phyloP scores from a whole-genome alignment of 2,329 filamentous ascomycete species.

The Verticillium nonalfalfae region DNA sequence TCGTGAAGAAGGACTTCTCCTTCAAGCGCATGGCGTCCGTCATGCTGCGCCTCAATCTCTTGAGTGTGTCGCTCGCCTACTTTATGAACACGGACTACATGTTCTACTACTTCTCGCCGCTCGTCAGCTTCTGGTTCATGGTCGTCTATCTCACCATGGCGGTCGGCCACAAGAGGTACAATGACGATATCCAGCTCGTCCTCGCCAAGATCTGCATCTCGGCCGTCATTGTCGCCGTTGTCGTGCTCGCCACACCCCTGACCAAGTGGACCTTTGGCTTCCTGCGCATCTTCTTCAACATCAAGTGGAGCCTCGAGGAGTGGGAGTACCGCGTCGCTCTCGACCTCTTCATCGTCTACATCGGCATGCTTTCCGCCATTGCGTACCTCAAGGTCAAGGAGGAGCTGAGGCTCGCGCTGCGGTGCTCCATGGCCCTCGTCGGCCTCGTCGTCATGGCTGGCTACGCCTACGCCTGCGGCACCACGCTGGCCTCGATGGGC shows the following conservation, averaged over 20 bases:
- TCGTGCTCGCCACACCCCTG: constrained; percentile 26
- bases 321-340: constrained; percentile 43
- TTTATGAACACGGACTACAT: constrained; percentile 46
- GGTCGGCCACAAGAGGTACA: constrained; percentile 27
- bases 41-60: constrained; percentile 49
- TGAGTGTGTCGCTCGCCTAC: constrained; percentile 45
- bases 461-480: not conserved
- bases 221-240: constrained; percentile 26
- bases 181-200: constrained; percentile 33
- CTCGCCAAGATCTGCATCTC: constrained; percentile 40
- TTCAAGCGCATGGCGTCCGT: constrained; percentile 36
- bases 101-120: constrained; percentile 51
- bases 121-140: constrained; percentile 57
- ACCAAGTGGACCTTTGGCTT: constrained; percentile 16
- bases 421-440: not conserved
- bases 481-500: constrained; percentile 13
- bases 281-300: constrained; percentile 33
- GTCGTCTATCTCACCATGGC: constrained; percentile 46
- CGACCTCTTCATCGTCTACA: constrained; percentile 48
- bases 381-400: constrained; percentile 1
- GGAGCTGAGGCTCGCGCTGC: not conserved
- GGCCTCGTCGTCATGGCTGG: not conserved
- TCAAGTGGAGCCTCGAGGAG: constrained; percentile 39
- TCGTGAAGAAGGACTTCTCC: constrained; percentile 49
- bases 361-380: constrained; percentile 44